Conservation (phyloP, 208 protist genomes). For the Crithidia bombi region DNA sequence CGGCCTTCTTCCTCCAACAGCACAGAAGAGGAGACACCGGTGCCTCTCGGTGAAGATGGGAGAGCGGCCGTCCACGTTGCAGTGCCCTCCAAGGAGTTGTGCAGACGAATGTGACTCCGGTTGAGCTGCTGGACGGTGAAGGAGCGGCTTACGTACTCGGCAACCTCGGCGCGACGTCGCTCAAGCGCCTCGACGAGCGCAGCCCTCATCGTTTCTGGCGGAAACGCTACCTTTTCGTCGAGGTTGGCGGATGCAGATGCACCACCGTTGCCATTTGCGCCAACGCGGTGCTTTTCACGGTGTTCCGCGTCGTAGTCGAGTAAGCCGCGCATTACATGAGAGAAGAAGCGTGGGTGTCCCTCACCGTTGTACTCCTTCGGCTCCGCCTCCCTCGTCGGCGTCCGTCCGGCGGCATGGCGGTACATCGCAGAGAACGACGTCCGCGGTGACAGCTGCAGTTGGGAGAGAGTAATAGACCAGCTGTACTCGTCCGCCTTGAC, state of each 20-base stretch:
- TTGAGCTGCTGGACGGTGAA: constrained; percentile 26
- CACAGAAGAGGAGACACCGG: background rate
- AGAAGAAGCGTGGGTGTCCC: constrained; percentile 48
- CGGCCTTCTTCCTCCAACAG: background rate
- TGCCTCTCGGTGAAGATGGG: background rate
- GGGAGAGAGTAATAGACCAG: constrained; percentile 60
- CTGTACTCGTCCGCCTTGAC: constrained; percentile 59
- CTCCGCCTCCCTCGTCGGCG: background rate
- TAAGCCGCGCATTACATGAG: constrained; percentile 44
- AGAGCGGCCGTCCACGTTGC: constrained; percentile 24
- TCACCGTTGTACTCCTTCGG: constrained; percentile 15
- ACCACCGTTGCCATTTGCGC: background rate
- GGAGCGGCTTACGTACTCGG: constrained; percentile 23
- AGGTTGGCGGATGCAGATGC: background rate
- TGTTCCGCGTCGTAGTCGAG: constrained; percentile 36
- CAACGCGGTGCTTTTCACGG: background rate
- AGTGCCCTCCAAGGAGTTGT: constrained; percentile 16
- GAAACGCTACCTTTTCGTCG: background rate
- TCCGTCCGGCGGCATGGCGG: background rate
- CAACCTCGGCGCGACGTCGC: constrained; percentile 12
- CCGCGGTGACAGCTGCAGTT: constrained; percentile 53
- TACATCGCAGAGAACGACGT: background rate
- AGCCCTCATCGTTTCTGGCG: background rate
- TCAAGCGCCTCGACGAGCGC: background rate
- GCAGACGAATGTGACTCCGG: constrained; percentile 26